A percentile compares a stretch with the other conserved stretches of the same genome.
Conservation (phyloP, 75 land plant genomes). For the Picea glauca region DNA sequence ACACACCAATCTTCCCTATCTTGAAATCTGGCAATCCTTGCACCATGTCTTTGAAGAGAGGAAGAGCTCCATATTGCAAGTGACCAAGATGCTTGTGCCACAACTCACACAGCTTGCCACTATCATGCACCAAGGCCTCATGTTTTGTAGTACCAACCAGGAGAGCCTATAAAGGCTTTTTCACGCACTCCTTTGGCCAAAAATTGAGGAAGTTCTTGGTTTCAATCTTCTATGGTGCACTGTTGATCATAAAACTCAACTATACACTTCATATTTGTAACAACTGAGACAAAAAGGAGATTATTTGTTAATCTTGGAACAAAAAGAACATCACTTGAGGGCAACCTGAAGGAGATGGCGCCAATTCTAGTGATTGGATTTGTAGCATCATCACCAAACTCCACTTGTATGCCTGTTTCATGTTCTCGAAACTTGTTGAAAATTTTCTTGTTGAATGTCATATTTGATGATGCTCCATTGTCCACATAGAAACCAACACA, state of each 20-base stretch:
- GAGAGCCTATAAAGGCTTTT: background rate
- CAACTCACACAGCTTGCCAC: background rate
- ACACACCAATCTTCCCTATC: background rate
- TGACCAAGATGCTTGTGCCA: background rate
- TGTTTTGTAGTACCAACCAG: background rate
- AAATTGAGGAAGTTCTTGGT: background rate
- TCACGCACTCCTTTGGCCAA: background rate
- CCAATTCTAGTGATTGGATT: too few relatives aligned
- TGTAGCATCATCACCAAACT: too few relatives aligned
- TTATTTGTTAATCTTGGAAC: too few relatives aligned
- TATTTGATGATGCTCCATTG: background rate
- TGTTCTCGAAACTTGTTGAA: too few relatives aligned
- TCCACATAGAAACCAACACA: background rate
- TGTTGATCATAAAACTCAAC: too few relatives aligned
- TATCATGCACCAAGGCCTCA: background rate
- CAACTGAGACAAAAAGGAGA: too few relatives aligned
- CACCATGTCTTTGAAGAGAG: background rate
- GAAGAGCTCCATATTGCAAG: background rate
- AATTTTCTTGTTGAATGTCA: too few relatives aligned
- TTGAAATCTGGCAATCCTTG: background rate
- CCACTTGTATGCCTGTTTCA: too few relatives aligned
- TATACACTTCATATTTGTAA: too few relatives aligned
- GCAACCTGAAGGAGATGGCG: too few relatives aligned
- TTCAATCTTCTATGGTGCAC: too few relatives aligned
- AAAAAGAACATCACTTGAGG: too few relatives aligned